Base-by-base conservation (phyloP, 345 rosid species). In the Salix caprea region DNA sequence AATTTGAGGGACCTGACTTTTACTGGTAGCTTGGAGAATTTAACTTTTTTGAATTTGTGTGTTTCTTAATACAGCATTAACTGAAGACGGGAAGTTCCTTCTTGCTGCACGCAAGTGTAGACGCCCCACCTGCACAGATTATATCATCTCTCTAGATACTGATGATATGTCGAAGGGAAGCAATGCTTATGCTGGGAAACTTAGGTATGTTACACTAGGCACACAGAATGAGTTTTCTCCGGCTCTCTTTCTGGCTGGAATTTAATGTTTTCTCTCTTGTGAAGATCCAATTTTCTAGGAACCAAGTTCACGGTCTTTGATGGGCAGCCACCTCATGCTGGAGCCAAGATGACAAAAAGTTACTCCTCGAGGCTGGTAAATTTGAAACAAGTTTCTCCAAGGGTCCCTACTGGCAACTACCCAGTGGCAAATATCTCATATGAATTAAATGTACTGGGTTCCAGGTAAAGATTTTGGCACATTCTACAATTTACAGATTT, bases 241-340 rank as follows among this genome's bases (percentile, higher is more conserved):
- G n/a, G 40, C 9, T 40, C 23, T 65, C 36, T 62, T 50, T 23
- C 23, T 61, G 19, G 61, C 61, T 40, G 23, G 40, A 52, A 58
- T 71, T 9, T 42, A 71, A 60, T 23, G 4, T n/a, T 15, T 69
- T 58, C 19, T 26, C 39, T n/a, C 40, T 34, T 71, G 3, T 71
- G 79, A 36, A 81, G 84, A 70, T 81, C 84, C 21, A 81, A 81
- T 74, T 81, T 81, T 70, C 69, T 81, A 2, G 81, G 84, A 74
- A 77, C 84, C 78, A 81, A 77, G 77, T 81, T 81, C 56, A 81
- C 81, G 8, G 73, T 81, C 62, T 81, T 77, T 54, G 84, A 81
- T 71, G 84, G 81, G 23, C 81, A 77, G 61, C 78, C 78, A 13
- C 84, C 84, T 74, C 84, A 81, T 74, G 81, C 81, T 61, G 81